phyloP scores from a whole-genome alignment of 1,284 basidiomycete genomes.

The Mycosarcoma maydis region DNA sequence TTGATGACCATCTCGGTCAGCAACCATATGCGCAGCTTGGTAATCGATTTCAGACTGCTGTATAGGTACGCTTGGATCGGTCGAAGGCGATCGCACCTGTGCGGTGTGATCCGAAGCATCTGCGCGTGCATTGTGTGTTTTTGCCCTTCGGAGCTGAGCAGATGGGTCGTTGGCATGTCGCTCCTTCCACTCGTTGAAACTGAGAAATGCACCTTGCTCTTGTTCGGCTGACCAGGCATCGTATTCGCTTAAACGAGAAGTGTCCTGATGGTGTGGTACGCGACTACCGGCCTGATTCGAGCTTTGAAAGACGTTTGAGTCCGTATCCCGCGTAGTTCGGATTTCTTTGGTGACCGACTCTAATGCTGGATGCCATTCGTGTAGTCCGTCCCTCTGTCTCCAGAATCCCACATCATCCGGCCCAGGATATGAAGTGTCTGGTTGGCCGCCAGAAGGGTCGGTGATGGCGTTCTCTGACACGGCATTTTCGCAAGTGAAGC shows the following conservation, averaged over 20 bases:
- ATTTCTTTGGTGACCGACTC: background rate
- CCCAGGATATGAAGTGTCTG: slow-evolving; percentile 21
- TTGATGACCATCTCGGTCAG: background rate
- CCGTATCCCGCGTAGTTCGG: background rate
- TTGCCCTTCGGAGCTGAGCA: background rate
- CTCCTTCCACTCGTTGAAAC: slow-evolving; percentile 49
- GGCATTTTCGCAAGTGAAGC: too few species aligned
- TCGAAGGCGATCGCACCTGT: background rate
- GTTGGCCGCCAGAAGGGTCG: background rate
- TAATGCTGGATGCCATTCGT: slow-evolving; percentile 39
- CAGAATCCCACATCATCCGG: slow-evolving; percentile 43
- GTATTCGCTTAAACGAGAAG: slow-evolving; percentile 21
- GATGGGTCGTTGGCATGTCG: slow-evolving; percentile 12
- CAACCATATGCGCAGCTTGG: background rate
- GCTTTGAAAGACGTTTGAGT: background rate
- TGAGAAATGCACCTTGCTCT: slow-evolving; percentile 35
- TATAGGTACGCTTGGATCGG: background rate
- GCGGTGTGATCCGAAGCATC: background rate
- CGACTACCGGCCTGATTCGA: background rate
- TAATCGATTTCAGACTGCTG: background rate
- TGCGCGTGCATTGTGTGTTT: background rate
- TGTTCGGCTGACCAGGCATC: slow-evolving; percentile 49
- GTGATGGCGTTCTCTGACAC: background rate
- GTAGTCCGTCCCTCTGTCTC: slow-evolving; percentile 40
- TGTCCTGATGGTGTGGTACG: background rate